These are phyloP conservation scores for Stephanodiscus minutulus DNA, from an alignment of 108 stramenopile species.

Conservation along the genomic window DNA sequence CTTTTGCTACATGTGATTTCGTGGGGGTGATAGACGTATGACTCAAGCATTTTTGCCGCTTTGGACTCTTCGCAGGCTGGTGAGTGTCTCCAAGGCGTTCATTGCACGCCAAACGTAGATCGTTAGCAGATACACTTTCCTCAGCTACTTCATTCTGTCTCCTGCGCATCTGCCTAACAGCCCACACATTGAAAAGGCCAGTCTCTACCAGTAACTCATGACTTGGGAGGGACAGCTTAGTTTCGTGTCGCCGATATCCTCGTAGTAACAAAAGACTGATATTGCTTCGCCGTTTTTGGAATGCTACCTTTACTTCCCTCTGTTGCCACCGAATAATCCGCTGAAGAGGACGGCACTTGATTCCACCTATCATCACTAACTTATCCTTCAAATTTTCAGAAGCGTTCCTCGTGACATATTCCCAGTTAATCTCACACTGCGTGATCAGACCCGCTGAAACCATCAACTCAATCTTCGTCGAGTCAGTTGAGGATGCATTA, in stretches of 20 bases:
- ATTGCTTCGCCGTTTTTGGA: constrained; percentile 32
- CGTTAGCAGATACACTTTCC: constrained; percentile 13
- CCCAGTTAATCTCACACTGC: constrained; percentile 34
- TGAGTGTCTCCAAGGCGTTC: constrained; percentile 10
- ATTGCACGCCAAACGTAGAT: constrained; percentile 29
- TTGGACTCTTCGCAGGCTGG: neutral
- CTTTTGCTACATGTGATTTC: neutral
- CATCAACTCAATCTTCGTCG: neutral
- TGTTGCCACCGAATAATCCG: constrained; percentile 22
- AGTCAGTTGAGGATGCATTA: neutral
- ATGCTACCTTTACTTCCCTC: constrained; percentile 23
- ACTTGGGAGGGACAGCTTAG: constrained; percentile 16
- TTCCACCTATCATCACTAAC: constrained; percentile 9
- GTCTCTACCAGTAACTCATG: constrained; percentile 26
- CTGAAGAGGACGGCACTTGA: constrained; percentile 17
- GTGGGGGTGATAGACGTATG: constrained; percentile 1
- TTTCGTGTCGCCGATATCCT: constrained; percentile 35
- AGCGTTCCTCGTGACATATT: constrained; percentile 23
- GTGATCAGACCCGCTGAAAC: constrained; percentile 33
- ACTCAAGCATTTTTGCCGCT: neutral
- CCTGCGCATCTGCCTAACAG: constrained; percentile 20
- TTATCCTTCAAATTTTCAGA: constrained; percentile 17
- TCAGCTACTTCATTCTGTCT: constrained; percentile 13
- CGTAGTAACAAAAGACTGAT: constrained; percentile 24
- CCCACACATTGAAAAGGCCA: constrained; percentile 22